Conservation (phyloP, 2,329 filamentous ascomycete genomes). For the Colletotrichum filicis region DNA sequence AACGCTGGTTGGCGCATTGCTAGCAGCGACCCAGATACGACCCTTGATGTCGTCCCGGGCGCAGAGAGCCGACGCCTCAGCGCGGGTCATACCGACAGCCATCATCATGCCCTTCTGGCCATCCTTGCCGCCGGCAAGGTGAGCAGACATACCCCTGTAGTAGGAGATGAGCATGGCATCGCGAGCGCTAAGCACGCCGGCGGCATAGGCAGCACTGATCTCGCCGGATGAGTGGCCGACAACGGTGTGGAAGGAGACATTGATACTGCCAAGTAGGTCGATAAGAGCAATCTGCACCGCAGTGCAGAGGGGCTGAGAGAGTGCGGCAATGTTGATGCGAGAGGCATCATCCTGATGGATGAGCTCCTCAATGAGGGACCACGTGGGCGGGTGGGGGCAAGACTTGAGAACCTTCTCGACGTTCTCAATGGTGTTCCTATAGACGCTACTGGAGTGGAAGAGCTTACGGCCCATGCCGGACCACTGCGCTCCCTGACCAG, state of each 20-base stretch:
- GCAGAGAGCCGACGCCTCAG: constrained; percentile 28
- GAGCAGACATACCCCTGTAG: constrained; percentile 36
- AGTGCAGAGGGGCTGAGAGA: constrained; percentile 37
- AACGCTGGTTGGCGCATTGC: constrained; percentile 42
- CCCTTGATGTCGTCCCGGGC: constrained; percentile 37
- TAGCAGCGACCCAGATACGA: constrained; percentile 39
- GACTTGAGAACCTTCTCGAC: constrained; percentile 33
- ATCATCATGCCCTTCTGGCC: constrained; percentile 38
- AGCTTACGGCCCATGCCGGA: constrained; percentile 45
- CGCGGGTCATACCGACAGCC: constrained; percentile 38
- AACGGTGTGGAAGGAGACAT: constrained; percentile 34
- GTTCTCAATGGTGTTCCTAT: constrained; percentile 30
- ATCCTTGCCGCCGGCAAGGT: constrained; percentile 27
- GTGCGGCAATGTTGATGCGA: constrained; percentile 37
- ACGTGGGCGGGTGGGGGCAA: constrained; percentile 6
- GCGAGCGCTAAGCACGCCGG: constrained; percentile 37
- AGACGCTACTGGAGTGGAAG: constrained; percentile 22
- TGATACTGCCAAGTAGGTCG: constrained; percentile 31
- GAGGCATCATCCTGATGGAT: constrained; percentile 24
- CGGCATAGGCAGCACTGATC: constrained; percentile 51
- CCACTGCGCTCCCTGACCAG: constrained; percentile 49
- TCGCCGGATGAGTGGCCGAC: constrained; percentile 41
- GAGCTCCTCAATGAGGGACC: constrained; percentile 38
- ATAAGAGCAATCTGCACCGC: constrained; percentile 40
- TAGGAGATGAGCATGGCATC: constrained; percentile 40